Base-by-base conservation (phyloP, 2,329 filamentous ascomycete genomes). In the Trichoderma simmonsii region DNA sequence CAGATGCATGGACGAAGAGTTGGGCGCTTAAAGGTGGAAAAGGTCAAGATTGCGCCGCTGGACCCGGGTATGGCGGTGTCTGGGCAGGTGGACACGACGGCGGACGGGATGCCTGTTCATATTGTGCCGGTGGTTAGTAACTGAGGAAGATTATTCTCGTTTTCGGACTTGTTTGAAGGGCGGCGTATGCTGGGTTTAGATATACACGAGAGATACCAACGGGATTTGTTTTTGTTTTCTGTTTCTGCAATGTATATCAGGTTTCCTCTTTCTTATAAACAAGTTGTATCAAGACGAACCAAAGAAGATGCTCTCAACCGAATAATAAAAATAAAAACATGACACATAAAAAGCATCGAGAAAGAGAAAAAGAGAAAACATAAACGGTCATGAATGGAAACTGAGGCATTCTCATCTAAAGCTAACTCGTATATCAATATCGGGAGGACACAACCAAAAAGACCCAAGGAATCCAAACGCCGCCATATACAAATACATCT, bases 1-100 rank as follows among this genome's bases (percentile, higher is more conserved):
- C 80, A 81, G 34, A 87, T 89, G 79, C 83, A 88, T 73, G 88
- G 87, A 0, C 82, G 86, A 5, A 75, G 78, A 67, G 73, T 69
- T 21, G 72, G 65, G 8, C 57, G 51, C 14, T 34, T 73, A 11
- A 72, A 30, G 21, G 64, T 71, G 30, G 69, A 60, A 57, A 73
- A 61, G 21, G 62, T 65, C 30, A 65, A 43, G 43, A 63, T 70
- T n/a, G 65, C 65, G n/a, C 65, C 72, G 8, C 36, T 68, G 57
- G 72, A 68, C 32, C 62, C 62, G 21, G 62, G 64, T 6, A 43
- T 69, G 62, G 72, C 72, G 4, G 69, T 68, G 24, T 62, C 36
- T 18, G 69, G 72, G 4, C 39, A 68, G 54, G 28, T 48, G 1
- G 54, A 43, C 7, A 26, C 34, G 26, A 32, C 34, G 24, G 30